A percentile compares a stretch with the other conserved stretches of the same genome.
These are phyloP conservation scores for Fusarium globosum DNA, from an alignment of 2,329 filamentous ascomycete species.

Conservation along the genomic window DNA sequence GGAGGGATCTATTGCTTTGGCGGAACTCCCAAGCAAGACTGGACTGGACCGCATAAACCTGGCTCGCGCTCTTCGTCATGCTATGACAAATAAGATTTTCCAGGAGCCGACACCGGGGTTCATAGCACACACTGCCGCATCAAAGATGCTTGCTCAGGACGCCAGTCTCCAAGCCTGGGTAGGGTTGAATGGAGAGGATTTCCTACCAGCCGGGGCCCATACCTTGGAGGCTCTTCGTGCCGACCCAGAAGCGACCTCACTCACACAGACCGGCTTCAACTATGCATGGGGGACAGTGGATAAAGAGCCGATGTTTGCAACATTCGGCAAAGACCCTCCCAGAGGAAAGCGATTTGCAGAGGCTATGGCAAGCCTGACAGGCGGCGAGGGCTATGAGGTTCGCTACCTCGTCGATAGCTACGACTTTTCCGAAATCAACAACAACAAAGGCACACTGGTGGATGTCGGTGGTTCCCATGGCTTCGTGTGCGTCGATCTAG, in stretches of 20 bases:
- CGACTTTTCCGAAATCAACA: conserved; percentile 62
- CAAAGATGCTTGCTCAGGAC: conserved; percentile 62
- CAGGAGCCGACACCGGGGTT: conserved; percentile 60
- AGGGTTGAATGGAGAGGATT: conserved; percentile 65
- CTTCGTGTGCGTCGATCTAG: conserved; percentile 66
- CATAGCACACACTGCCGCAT: conserved; percentile 67
- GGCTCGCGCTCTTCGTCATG: conserved; percentile 63
- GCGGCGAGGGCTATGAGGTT: conserved; percentile 67
- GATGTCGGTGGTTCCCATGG: conserved; percentile 70
- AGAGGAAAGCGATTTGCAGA: conserved; percentile 63
- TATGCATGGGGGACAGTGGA: conserved; percentile 62
- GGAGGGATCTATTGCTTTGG: conserved; percentile 56
- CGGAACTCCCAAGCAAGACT: conserved; percentile 59
- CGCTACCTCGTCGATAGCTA: conserved; percentile 64
- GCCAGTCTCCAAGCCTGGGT: conserved; percentile 63
- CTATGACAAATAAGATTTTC: conserved; percentile 69
- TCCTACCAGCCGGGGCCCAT: conserved; percentile 61
- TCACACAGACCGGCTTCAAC: conserved; percentile 63
- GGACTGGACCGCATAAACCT: conserved; percentile 61
- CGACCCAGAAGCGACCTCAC: conserved; percentile 60
- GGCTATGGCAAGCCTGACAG: conserved; percentile 66
- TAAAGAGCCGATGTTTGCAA: conserved; percentile 65
- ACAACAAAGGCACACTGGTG: conserved; percentile 60
- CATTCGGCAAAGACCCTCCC: conserved; percentile 60
- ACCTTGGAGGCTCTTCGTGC: conserved; percentile 57